Conservation (phyloP, 2,329 filamentous ascomycete genomes). For the Cytospora piceae region DNA sequence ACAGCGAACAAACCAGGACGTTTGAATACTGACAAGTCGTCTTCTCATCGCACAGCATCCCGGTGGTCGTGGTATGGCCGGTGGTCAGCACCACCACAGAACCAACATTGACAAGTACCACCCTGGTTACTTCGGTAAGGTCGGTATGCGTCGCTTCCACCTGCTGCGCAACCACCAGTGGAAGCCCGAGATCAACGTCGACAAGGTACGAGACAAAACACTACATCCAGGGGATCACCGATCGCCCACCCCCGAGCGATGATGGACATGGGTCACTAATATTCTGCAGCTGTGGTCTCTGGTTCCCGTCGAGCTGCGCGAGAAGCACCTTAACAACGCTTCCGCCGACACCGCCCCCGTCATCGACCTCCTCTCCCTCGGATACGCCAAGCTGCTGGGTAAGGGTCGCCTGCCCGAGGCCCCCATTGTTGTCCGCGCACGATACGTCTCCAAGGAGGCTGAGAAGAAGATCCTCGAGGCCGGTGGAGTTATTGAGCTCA, state of each 20-base stretch:
- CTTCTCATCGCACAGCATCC: slow-evolving; percentile 50
- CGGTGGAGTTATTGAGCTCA: slow-evolving; percentile 93
- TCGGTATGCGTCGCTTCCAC: slow-evolving; percentile 96
- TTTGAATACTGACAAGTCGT: slow-evolving; percentile 1
- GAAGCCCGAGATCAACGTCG: slow-evolving; percentile 98
- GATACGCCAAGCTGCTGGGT: slow-evolving; percentile 98
- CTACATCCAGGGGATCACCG: not conserved
- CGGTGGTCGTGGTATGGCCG: slow-evolving; percentile 84
- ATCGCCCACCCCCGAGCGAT: not conserved
- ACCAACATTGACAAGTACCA: slow-evolving; percentile 88
- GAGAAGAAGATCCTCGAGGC: slow-evolving; percentile 99
- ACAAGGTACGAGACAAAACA: slow-evolving; percentile 71
- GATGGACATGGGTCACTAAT: slow-evolving; percentile 33
- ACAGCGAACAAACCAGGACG: not conserved
- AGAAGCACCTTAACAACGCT: slow-evolving; percentile 80
- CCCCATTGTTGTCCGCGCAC: slow-evolving; percentile 90
- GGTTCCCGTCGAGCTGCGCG: slow-evolving; percentile 88
- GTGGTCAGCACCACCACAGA: slow-evolving; percentile 98
- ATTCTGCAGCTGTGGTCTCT: slow-evolving; percentile 83
- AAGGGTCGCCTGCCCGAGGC: slow-evolving; percentile 95
- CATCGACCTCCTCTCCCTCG: slow-evolving; percentile 94
- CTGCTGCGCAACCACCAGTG: slow-evolving; percentile 94
- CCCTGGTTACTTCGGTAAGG: slow-evolving; percentile 99
- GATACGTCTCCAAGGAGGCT: slow-evolving; percentile 94
- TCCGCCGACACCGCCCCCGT: slow-evolving; percentile 94